Base-by-base conservation (phyloP, 805 yeast genomes). In the Kodamaea fukazawae region DNA sequence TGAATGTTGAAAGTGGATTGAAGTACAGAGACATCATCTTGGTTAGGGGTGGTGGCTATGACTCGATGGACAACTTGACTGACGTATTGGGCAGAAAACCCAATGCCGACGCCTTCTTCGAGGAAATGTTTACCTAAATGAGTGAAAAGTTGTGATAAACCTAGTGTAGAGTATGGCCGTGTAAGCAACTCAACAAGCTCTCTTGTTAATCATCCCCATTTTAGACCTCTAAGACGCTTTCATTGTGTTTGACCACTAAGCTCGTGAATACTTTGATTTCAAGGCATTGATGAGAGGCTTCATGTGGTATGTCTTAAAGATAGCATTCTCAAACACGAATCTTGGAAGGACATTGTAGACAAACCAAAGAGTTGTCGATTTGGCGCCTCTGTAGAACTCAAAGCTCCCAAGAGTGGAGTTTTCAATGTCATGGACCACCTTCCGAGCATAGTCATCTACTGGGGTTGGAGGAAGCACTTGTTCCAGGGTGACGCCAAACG, bases 71-170 rank as follows among this genome's bases (percentile, higher is more conserved):
- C 31, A 75, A 75, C 44, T 70, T 87, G 57, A 63, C 61, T 32
- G 86, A 80, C 50, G 68, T 86, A 34, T 68, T 87, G 43, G 93
- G 91, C 3, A 78, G 96, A 59, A 74, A 78, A 52, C 95, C 95
- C 36, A 78, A 75, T 51, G 76, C 81, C 34, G 77, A 72, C 23
- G 90, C 95, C 0, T 87, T 87, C 66, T 67, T 86, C 48, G 50
- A 73, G 49, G 95, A 86, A 56, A 58, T 86, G 30, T 55, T 63
- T 38, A 39, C 20, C 20, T 12, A 26, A 14, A 20, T 20, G 23
- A 20, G 23, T 20, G 23, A 20, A 6, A n/a, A n/a, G n/a, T n/a
- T n/a, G n/a, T n/a, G n/a, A n/a, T n/a, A n/a, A n/a, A n/a, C n/a
- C n/a, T n/a, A n/a, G n/a, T n/a, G n/a, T n/a, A n/a, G n/a, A n/a